Conservation (phyloP, 495 filamentous ascomycete genomes). For the Lasiosphaeria hispida region DNA sequence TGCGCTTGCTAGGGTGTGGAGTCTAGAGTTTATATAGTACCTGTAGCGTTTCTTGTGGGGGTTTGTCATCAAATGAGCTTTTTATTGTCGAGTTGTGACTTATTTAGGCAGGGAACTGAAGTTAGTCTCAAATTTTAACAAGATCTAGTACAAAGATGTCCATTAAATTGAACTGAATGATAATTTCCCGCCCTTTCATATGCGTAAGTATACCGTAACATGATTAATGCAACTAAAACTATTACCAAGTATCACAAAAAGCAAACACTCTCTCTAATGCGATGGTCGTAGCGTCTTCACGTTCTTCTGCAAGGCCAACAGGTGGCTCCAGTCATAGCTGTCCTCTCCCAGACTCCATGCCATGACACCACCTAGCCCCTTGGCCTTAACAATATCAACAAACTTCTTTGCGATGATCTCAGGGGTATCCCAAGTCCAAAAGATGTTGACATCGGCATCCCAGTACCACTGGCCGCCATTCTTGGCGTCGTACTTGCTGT, state of each 20-base stretch:
- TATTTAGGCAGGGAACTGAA: too few species aligned
- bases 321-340: constrained; percentile 50
- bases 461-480: constrained; percentile 62
- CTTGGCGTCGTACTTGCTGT: constrained; percentile 49
- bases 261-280: neutral
- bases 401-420: constrained; percentile 58
- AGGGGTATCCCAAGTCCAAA: constrained; percentile 70
- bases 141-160: too few species aligned
- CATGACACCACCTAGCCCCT: constrained; percentile 56
- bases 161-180: too few species aligned
- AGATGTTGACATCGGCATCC: constrained; percentile 50
- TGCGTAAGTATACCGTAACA: too few species aligned
- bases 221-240: neutral
- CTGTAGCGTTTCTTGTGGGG: too few species aligned
- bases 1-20: too few species aligned
- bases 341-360: constrained; percentile 66
- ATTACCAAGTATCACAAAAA: neutral
- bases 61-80: too few species aligned
- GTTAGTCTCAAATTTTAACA: too few species aligned
- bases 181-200: too few species aligned
- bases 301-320: constrained; percentile 51
- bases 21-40: too few species aligned
- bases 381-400: constrained; percentile 53
- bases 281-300: neutral
- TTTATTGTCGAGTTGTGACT: too few species aligned